Evolutionary conservation across 257 asterid genomes (phyloP).

Genomic region (Lycium ferocissimum): DNA sequence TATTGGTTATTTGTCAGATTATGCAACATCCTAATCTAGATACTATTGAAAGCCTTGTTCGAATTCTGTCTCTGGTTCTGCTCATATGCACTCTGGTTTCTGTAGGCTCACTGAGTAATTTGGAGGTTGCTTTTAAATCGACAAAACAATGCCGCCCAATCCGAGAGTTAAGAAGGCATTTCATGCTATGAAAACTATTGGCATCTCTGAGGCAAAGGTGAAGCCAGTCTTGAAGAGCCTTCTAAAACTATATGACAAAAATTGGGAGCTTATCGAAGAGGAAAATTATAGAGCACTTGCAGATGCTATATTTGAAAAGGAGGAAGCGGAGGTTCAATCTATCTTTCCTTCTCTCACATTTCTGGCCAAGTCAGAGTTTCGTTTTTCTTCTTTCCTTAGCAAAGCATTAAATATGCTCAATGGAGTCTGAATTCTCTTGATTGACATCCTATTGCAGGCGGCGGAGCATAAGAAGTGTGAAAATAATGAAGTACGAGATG

Average conservation of each 20-base stretch:
- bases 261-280: constrained; percentile 39
- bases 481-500: constrained; percentile 25
- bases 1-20: background rate
- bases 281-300: constrained; percentile 41
- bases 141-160: constrained; percentile 32
- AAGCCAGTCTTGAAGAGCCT: constrained; percentile 39
- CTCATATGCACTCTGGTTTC: background rate
- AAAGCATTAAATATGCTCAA: constrained; percentile 12
- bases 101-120: constrained; percentile 23
- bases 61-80: constrained; percentile 10
- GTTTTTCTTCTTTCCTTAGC: background rate
- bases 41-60: background rate
- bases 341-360: constrained; percentile 27
- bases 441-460: constrained; percentile 31
- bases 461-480: constrained; percentile 22
- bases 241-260: constrained; percentile 37
- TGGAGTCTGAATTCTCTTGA: constrained; percentile 20
- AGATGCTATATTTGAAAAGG: constrained; percentile 41
- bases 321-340: constrained; percentile 33
- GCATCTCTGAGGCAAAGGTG: constrained; percentile 28
- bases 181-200: constrained; percentile 34
- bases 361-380: background rate
- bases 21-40: background rate
- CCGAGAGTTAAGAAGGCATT: constrained; percentile 36
- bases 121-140: constrained; percentile 27